phyloP scores from a whole-genome alignment of 78 protist genomes.

The Dictyostelium purpureum region DNA sequence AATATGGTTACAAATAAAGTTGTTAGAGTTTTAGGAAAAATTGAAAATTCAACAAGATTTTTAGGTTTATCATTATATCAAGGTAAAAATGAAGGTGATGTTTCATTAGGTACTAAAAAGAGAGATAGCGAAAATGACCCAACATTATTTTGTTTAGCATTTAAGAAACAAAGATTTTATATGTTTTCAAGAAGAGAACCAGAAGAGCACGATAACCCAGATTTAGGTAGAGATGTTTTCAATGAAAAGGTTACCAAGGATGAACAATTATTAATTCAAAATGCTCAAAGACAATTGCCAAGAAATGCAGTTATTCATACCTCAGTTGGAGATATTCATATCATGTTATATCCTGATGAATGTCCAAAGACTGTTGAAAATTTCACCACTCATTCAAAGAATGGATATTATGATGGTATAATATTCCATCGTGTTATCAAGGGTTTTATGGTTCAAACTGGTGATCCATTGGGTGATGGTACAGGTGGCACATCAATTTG shows the following conservation, averaged over 20 bases:
- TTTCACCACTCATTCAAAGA: conserved; percentile 92
- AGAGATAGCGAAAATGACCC: conserved; percentile 87
- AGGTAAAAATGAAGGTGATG: conserved; percentile 78
- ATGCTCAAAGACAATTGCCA: conserved; percentile 56
- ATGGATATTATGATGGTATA: conserved; percentile 89
- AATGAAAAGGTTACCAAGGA: conserved; percentile 96
- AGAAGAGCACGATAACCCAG: conserved; percentile 65
- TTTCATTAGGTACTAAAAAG: conserved; percentile 33
- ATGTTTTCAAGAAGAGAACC: conserved; percentile 92
- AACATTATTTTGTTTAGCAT: conserved; percentile 87
- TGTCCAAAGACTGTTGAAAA: conserved; percentile 97
- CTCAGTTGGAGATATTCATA: conserved; percentile 89
- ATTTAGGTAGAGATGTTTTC: conserved; percentile 93
- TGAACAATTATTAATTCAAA: conserved; percentile 48
- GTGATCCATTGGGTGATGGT: conserved; percentile 95
- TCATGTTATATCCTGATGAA: conserved; percentile 93
- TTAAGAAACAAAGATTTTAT: conserved; percentile 91
- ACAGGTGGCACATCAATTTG: conserved; percentile 92
- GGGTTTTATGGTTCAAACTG: conserved; percentile 97
- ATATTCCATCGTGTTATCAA: conserved; percentile 96
- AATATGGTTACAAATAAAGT: conserved; percentile 81
- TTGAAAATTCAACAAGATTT: conserved; percentile 92
- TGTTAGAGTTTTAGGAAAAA: conserved; percentile 89
- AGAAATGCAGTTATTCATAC: conserved; percentile 91
- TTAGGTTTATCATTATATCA: conserved; percentile 89